phyloP scores from a whole-genome alignment of 768 basidiomycete species.

The Coprinopsis marcescibilis region DNA sequence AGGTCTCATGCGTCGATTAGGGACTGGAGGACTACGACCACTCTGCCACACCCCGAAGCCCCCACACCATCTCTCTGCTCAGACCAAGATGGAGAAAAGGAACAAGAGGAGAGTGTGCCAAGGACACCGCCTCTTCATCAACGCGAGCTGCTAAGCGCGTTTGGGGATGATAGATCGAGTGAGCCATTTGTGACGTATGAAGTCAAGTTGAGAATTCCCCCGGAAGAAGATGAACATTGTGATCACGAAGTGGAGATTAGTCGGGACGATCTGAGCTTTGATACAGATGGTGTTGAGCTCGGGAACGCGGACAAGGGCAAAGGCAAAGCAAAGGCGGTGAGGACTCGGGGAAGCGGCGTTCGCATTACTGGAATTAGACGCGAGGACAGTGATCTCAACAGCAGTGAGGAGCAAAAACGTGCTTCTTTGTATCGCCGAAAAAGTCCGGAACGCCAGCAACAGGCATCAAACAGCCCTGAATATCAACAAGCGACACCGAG shows the following conservation, averaged over 20 bases:
- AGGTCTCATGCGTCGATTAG: constrained; percentile 8
- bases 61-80: constrained; percentile 72
- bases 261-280: background rate
- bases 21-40: constrained; percentile 14
- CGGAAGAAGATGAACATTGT: background rate
- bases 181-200: background rate
- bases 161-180: background rate
- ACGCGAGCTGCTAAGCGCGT: background rate
- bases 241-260: background rate
- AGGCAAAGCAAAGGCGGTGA: background rate
- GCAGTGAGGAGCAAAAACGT: too few relatives aligned
- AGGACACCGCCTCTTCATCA: background rate
- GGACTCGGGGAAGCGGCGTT: background rate
- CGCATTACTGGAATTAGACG: too few relatives aligned
- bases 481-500: too few relatives aligned
- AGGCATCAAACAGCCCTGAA: background rate
- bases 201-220: constrained; percentile 3
- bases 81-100: constrained; percentile 52
- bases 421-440: too few relatives aligned
- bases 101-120: background rate
- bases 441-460: too few relatives aligned
- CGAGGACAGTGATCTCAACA: too few relatives aligned
- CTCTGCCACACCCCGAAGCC: constrained; percentile 25
- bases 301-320: background rate
- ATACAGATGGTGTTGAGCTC: background rate